phyloP scores from a whole-genome alignment of 2,329 filamentous ascomycete species.

The Orbilia quercus region DNA sequence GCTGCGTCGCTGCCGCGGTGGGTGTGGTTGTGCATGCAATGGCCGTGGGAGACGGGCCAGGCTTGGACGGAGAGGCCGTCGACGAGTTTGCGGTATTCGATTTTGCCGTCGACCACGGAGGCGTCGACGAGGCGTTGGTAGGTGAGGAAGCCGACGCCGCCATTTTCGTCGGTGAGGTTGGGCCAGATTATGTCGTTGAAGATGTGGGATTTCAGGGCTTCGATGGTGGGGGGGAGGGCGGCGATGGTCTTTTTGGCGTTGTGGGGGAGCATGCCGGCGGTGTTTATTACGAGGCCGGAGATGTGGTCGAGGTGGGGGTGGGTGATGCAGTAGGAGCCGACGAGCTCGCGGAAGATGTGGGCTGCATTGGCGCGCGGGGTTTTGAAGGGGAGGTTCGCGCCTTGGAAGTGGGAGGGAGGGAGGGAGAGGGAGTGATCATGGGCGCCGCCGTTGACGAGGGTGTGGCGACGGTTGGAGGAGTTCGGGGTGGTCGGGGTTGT shows the following conservation, averaged over 20 bases:
- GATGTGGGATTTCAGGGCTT: conserved; percentile 90
- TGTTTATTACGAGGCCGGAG: conserved; percentile 91
- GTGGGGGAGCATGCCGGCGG: conserved; percentile 81
- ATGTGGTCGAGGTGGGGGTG: conserved; percentile 98
- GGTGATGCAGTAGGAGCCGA: conserved; percentile 91
- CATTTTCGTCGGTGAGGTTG: conserved; percentile 94
- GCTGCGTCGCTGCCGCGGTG: conserved; percentile 71
- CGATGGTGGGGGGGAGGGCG: conserved; percentile 86
- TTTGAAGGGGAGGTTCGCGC: conserved; percentile 75
- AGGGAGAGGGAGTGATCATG: conserved; percentile 20
- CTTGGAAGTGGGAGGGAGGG: conserved; percentile 66
- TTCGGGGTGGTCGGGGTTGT: conserved; percentile 56
- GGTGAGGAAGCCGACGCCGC: conserved; percentile 89
- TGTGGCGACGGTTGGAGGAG: conserved; percentile 35
- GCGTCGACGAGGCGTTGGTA: conserved; percentile 92
- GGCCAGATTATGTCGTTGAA: conserved; percentile 99
- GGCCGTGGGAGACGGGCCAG: conserved; percentile 88
- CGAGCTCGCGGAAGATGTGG: conserved; percentile 79
- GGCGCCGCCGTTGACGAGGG: conserved; percentile 16
- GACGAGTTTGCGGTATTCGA: conserved; percentile 85
- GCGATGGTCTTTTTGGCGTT: conserved; percentile 82
- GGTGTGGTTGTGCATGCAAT: conserved; percentile 79
- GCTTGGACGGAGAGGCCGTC: conserved; percentile 90
- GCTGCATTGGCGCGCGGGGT: conserved; percentile 81
- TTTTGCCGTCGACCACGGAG: conserved; percentile 75